Evolutionary conservation across 768 basidiomycete species (phyloP).

Genomic region (Tremella mesenterica): DNA sequence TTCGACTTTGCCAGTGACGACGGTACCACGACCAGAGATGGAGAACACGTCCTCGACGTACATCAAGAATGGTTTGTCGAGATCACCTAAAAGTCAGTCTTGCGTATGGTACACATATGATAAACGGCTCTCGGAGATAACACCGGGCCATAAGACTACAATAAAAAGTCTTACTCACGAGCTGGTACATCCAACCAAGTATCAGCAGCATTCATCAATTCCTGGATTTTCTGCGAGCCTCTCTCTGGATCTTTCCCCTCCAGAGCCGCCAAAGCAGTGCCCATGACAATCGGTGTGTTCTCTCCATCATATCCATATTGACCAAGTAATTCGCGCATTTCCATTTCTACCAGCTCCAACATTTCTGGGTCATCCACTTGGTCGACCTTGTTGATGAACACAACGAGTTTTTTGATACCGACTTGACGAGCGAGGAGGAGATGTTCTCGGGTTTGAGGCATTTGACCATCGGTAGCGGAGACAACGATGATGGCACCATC

Average conservation of each 20-base stretch:
- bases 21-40: slow-evolving; percentile 95
- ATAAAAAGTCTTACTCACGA: slow-evolving; percentile 52
- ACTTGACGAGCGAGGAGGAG: slow-evolving; percentile 94
- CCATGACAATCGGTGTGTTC: slow-evolving; percentile 95
- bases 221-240: slow-evolving; percentile 69
- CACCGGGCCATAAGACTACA: not conserved
- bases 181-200: slow-evolving; percentile 87
- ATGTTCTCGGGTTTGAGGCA: slow-evolving; percentile 99
- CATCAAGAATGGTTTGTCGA: slow-evolving; percentile 96
- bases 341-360: slow-evolving; percentile 99
- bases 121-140: not conserved
- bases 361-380: slow-evolving; percentile 93
- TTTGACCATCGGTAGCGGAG: slow-evolving; percentile 96
- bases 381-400: slow-evolving; percentile 99
- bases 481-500: slow-evolving; percentile 64
- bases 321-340: slow-evolving; percentile 90
- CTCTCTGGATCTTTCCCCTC: slow-evolving; percentile 73
- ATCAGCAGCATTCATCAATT: slow-evolving; percentile 79
- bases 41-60: slow-evolving; percentile 94
- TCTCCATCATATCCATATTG: slow-evolving; percentile 96
- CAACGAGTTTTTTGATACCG: slow-evolving; percentile 91
- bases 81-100: slow-evolving; percentile 57
- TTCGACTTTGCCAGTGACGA: slow-evolving; percentile 90
- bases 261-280: slow-evolving; percentile 88
- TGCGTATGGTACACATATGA: not conserved